A percentile compares a stretch with the other conserved stretches of the same genome.
Conservation (phyloP, 1,284 basidiomycete genomes). For the Cystobasidium sp. region DNA sequence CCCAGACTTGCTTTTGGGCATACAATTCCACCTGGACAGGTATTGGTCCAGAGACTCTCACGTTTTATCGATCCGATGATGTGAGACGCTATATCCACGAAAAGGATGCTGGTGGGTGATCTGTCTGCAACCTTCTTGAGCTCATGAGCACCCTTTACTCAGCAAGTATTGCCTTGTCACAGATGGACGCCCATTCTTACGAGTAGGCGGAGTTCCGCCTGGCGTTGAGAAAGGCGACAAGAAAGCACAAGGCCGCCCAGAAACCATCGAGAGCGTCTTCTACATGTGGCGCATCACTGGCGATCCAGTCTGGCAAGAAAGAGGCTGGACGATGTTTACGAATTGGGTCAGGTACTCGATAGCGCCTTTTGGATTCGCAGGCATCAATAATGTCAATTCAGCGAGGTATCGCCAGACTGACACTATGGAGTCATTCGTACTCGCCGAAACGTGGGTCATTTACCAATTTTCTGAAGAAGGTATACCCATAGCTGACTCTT, state of each 20-base stretch:
- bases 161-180: not conserved
- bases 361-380: constrained; percentile 58
- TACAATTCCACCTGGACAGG: constrained; percentile 59
- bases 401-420: constrained; percentile 55
- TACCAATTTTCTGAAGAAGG: not conserved
- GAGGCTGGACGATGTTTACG: constrained; percentile 55
- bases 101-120: constrained; percentile 16
- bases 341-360: constrained; percentile 48
- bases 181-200: constrained; percentile 19
- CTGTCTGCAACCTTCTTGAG: not conserved
- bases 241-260: constrained; percentile 59
- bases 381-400: constrained; percentile 58
- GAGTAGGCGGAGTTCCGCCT: constrained; percentile 16
- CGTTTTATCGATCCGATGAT: constrained; percentile 55
- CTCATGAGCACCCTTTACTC: not conserved
- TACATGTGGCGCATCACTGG: constrained; percentile 64
- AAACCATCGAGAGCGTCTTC: constrained; percentile 65
- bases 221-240: constrained; percentile 34
- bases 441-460: constrained; percentile 60
- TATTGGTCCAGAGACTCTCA: constrained; percentile 58
- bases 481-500: not conserved
- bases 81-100: constrained; percentile 24
- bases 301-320: constrained; percentile 61
- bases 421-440: constrained; percentile 63
- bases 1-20: constrained; percentile 62